Evolutionary conservation across 176 grass and related monocot species (phyloP).

Genomic region (Zizania latifolia): DNA sequence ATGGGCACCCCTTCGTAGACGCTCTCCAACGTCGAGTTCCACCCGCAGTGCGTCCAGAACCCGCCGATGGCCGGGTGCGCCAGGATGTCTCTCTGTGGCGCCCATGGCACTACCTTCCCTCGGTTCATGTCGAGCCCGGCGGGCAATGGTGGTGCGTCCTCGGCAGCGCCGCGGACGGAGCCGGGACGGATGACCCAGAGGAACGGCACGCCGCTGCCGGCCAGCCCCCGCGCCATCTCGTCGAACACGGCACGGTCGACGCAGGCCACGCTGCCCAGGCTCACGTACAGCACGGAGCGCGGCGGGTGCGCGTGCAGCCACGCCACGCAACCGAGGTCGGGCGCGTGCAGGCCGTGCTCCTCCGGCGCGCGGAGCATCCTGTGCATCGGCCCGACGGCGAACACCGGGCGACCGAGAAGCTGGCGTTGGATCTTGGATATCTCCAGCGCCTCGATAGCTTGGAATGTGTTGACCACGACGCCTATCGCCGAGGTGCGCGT

Average conservation of each 20-base stretch:
- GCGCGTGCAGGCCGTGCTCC: neutral
- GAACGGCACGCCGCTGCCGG: neutral
- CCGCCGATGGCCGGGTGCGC: slow-evolving; percentile 2
- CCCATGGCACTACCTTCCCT: slow-evolving; percentile 29
- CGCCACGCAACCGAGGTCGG: neutral
- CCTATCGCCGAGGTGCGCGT: neutral
- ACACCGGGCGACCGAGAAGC: neutral
- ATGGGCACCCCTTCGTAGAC: slow-evolving; percentile 26
- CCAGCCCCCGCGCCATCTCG: neutral
- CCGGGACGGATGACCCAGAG: slow-evolving; percentile 15
- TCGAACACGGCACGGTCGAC: neutral
- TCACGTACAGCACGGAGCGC: neutral
- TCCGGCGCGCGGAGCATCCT: neutral
- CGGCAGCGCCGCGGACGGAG: neutral
- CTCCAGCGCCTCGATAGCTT: slow-evolving; percentile 20
- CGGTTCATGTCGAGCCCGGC: neutral
- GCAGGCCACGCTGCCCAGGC: neutral
- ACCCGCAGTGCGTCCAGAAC: slow-evolving; percentile 40
- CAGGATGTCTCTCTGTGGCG: slow-evolving; percentile 33
- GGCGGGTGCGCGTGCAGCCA: neutral
- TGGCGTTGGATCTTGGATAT: neutral
- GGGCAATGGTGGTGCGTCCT: neutral
- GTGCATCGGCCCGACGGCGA: slow-evolving; percentile 34
- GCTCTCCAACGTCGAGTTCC: slow-evolving; percentile 27
- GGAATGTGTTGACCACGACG: slow-evolving; percentile 29